Base-by-base conservation (phyloP, 2,329 filamentous ascomycete species). In the Fusarium brevicatenulatum region DNA sequence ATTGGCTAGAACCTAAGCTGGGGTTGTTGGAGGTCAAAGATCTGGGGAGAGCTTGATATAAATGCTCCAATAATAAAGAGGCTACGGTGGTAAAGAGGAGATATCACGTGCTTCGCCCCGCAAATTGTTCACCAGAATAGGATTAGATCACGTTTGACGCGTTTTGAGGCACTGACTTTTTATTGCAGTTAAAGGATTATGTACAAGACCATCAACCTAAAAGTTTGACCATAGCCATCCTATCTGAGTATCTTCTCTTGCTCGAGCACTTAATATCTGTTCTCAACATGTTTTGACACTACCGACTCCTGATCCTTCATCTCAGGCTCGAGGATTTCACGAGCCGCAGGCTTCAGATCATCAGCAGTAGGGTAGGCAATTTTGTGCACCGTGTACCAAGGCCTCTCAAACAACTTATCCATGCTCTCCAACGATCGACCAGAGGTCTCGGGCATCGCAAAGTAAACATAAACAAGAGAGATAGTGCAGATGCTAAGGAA, bases 371-470 rank as follows among this genome's bases (percentile, higher is more conserved):
- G 77, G 28, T 80, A 80, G 2, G 78, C 78, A 30, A 78, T 71
- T 50, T 79, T 76, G 12, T 77, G 52, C 1, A 79, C 75, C 0
- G 72, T 79, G 58, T 80, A 80, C 78, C 78, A 80, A 3, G 78
- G 72, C 4, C 72, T 63, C 7, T 77, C 76, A 44, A 80, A 80
- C 3, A 79, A 40, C 34, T 71, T 74, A 5, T 80, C 78, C 75
- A 80, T 79, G 15, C 75, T 78, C 69, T 80, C 78, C 11, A 80
- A 43, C 1, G 78, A 80, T 6, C 78, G 56, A 2, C 78, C 78
- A 1, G 78, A 75, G 0, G 78, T 80, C 37, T 80, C 79, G 4
- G 80, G 80, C 68, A 82, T 78, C 2, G 79, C 77, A 39, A 82
- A 75, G 57, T 74, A 81, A 3, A 81, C 80, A 23, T 81, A 82